Percentiles rank a stretch among this genome's conserved stretches.
Evolutionary conservation across 257 asterid species (phyloP).

Genomic region (Orobanche coerulescens): DNA sequence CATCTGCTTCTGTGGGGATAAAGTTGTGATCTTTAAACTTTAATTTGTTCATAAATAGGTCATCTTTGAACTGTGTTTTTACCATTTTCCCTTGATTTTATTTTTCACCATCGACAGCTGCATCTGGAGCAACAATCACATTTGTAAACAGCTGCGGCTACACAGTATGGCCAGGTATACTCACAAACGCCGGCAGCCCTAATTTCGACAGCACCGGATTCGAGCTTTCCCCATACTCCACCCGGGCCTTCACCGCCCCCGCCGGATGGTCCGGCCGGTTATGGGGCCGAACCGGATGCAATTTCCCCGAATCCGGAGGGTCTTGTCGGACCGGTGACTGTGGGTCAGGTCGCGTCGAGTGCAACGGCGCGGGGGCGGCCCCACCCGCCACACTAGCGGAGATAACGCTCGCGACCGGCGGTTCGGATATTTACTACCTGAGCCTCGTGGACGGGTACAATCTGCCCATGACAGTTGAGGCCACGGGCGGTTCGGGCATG

Average conservation of each 20-base stretch:
- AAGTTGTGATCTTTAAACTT: neutral
- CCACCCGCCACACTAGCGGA: constrained; percentile 96
- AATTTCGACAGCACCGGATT: constrained; percentile 72
- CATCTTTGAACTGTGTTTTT: neutral
- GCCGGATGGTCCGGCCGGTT: constrained; percentile 96
- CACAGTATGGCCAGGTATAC: constrained; percentile 92
- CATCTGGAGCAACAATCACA: constrained; percentile 70
- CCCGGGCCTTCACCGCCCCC: constrained; percentile 66
- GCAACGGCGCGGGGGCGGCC: constrained; percentile 84
- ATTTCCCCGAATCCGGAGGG: constrained; percentile 55
- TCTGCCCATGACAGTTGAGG: constrained; percentile 68
- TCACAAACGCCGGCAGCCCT: constrained; percentile 83
- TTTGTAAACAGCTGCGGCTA: constrained; percentile 73
- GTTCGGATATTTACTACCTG: constrained; percentile 74
- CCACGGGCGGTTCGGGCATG: constrained; percentile 78
- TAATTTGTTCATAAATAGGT: neutral
- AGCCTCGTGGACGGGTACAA: constrained; percentile 97
- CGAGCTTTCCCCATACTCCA: constrained; percentile 57
- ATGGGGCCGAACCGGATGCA: constrained; percentile 85
- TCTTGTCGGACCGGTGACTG: constrained; percentile 77
- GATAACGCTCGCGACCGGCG: constrained; percentile 71
- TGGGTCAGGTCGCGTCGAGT: constrained; percentile 69
- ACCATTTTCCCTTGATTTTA: neutral
- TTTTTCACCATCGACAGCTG: constrained; percentile 35
- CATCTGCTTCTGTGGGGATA: neutral